Conservation (phyloP, 371 early-diverging fungal genomes). For the Mucor sp. region DNA sequence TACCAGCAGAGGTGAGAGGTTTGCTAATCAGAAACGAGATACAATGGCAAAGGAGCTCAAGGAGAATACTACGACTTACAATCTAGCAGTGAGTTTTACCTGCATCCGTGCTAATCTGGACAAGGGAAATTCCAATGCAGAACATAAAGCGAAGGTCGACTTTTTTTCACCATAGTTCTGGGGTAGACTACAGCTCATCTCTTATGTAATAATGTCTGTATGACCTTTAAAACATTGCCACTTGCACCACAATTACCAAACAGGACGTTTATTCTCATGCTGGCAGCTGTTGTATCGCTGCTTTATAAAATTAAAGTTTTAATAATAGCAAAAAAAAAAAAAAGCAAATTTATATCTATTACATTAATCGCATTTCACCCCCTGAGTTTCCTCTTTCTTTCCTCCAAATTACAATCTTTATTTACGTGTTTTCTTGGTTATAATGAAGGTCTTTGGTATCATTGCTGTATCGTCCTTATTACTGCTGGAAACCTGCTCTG, state of each 20-base stretch:
- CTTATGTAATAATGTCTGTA: no score
- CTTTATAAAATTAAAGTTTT: background rate
- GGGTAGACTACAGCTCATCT: no score
- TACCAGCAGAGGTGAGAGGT: no score
- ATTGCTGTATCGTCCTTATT: slow-evolving; percentile 2
- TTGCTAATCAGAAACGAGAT: no score
- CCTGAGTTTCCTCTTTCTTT: background rate
- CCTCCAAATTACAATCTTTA: background rate
- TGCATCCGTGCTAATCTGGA: no score
- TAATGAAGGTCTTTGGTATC: slow-evolving; percentile 12
- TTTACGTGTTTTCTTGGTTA: background rate
- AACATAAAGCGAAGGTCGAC: no score
- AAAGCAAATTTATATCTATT: background rate
- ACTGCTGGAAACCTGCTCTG: slow-evolving; percentile 19
- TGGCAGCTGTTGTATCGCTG: background rate
- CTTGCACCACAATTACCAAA: background rate
- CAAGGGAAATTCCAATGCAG: no score
- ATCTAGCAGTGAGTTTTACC: no score
- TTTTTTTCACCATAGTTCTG: no score
- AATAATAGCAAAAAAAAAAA: background rate
- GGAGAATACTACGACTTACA: no score
- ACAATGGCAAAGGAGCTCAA: no score
- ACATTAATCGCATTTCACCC: background rate
- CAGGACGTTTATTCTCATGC: background rate
- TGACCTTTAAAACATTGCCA: background rate